A percentile compares a stretch with the other conserved stretches of the same genome.
phyloP scores from a whole-genome alignment of 768 basidiomycete species.

The Termitomyces sp. region DNA sequence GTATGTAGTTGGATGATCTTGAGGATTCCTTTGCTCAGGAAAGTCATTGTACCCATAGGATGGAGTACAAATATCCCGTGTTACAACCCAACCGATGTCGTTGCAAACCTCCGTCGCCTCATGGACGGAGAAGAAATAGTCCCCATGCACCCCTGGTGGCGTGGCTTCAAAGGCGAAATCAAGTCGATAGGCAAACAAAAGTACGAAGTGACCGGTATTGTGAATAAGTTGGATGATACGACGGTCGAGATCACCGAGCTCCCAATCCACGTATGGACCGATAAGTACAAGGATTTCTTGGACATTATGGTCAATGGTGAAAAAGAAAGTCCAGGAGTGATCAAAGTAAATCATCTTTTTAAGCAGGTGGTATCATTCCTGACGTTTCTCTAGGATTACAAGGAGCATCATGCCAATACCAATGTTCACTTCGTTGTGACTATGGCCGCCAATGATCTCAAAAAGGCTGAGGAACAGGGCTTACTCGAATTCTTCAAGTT shows the following conservation, averaged over 20 bases:
- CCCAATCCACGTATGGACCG: slow-evolving; percentile 94
- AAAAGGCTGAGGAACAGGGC: slow-evolving; percentile 88
- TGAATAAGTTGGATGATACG: slow-evolving; percentile 75
- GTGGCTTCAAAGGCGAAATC: slow-evolving; percentile 89
- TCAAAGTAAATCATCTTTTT: slow-evolving; percentile 59
- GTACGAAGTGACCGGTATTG: slow-evolving; percentile 75
- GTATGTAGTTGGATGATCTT: slow-evolving; percentile 32
- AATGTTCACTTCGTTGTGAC: slow-evolving; percentile 86
- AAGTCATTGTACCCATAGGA: slow-evolving; percentile 39
- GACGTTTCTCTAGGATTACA: slow-evolving; percentile 71
- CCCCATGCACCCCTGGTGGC: slow-evolving; percentile 96
- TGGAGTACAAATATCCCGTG: slow-evolving; percentile 94
- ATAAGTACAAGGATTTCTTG: slow-evolving; percentile 86
- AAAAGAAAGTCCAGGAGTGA: slow-evolving; percentile 66
- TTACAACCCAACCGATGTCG: slow-evolving; percentile 90
- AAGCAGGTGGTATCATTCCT: not conserved
- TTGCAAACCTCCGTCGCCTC: slow-evolving; percentile 79
- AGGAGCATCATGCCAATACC: slow-evolving; percentile 92
- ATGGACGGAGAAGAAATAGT: slow-evolving; percentile 84
- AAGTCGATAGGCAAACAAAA: slow-evolving; percentile 80
- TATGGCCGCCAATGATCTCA: slow-evolving; percentile 76
- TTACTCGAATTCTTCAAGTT: slow-evolving; percentile 91
- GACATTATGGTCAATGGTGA: slow-evolving; percentile 81
- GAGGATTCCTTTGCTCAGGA: not conserved
- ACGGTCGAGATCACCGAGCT: slow-evolving; percentile 94